These are phyloP conservation scores for Babesia gibsoni DNA, from an alignment of 169 alveolate genomes.

Conservation along the genomic window DNA sequence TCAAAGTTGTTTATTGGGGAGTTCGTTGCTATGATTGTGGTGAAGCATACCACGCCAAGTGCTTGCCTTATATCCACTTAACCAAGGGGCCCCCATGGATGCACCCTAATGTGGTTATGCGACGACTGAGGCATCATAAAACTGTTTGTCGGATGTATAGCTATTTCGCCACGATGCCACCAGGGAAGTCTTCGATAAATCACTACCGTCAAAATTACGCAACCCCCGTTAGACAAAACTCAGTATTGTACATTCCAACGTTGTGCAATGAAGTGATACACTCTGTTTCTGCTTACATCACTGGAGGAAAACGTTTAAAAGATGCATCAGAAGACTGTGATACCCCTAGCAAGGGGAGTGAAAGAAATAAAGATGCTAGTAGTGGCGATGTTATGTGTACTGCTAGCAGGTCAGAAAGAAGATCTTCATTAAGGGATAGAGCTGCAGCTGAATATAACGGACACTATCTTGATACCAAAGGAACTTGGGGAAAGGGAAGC, in stretches of 20 bases:
- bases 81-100: conserved; percentile 20
- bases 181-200: background rate
- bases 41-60: conserved; percentile 38
- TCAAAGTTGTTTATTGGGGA: conserved; percentile 51
- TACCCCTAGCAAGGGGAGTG: too few species aligned
- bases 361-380: too few species aligned
- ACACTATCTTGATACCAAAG: too few species aligned
- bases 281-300: background rate
- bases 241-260: background rate
- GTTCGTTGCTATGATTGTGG: conserved; percentile 35
- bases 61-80: conserved; percentile 30
- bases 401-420: too few species aligned
- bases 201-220: background rate
- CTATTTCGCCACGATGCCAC: background rate
- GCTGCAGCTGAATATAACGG: too few species aligned
- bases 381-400: too few species aligned
- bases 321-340: too few species aligned
- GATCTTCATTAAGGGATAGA: too few species aligned
- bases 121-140: conserved; percentile 1
- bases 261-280: background rate
- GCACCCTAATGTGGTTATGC: background rate
- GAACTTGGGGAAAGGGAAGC: too few species aligned
- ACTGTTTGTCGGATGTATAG: conserved; percentile 10
- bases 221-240: background rate
- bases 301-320: background rate